phyloP scores from a whole-genome alignment of 768 basidiomycete genomes.

The Tylopilus vinaceipallidus region DNA sequence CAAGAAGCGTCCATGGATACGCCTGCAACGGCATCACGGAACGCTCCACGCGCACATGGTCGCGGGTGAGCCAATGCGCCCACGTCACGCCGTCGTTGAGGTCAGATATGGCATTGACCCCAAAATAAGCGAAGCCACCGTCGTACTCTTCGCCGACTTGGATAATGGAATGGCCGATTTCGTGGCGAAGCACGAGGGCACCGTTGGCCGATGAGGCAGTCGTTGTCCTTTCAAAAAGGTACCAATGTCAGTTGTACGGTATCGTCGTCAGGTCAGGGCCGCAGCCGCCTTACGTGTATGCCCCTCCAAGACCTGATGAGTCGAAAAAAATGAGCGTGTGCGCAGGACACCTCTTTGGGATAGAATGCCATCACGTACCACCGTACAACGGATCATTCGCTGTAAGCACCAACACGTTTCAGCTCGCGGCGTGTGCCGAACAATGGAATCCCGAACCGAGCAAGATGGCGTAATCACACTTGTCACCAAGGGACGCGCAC shows the following conservation, averaged over 20 bases:
- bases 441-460: constrained; percentile 46
- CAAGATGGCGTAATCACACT: constrained; percentile 75
- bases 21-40: constrained; percentile 72
- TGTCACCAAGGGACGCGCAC: constrained; percentile 57
- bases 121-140: constrained; percentile 72
- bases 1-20: constrained; percentile 76
- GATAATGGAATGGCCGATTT: constrained; percentile 79
- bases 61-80: constrained; percentile 64
- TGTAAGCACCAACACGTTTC: constrained; percentile 27
- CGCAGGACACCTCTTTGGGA: too few relatives aligned
- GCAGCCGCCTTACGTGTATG: constrained; percentile 62
- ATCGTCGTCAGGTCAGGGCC: background rate
- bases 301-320: constrained; percentile 63
- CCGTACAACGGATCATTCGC: constrained; percentile 80
- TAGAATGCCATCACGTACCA: constrained; percentile 53
- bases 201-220: constrained; percentile 76
- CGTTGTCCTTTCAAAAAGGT: constrained; percentile 58
- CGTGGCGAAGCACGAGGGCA: constrained; percentile 72
- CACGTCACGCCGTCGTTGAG: constrained; percentile 52
- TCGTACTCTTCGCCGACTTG: constrained; percentile 83
- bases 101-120: constrained; percentile 58
- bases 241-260: background rate
- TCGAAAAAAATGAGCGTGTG: too few relatives aligned
- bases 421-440: constrained; percentile 4
- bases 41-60: constrained; percentile 51